Base-by-base conservation (phyloP, 495 filamentous ascomycete genomes). In the Annulohypoxylon moriforme region DNA sequence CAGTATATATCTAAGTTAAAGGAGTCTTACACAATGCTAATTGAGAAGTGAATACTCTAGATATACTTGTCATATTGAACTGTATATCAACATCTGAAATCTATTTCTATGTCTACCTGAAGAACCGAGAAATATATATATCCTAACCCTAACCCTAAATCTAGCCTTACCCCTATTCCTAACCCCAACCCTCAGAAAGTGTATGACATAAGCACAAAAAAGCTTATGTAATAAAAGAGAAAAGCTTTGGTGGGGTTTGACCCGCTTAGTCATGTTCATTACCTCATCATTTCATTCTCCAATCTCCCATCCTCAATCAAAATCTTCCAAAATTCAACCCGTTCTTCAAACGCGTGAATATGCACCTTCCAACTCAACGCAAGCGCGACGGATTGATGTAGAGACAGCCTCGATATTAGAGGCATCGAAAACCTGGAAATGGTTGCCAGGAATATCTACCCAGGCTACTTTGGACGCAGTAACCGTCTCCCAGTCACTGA, bases 381-480 rank as follows among this genome's bases (percentile, higher is more conserved):
- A 55, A 16, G 50, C 50, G 29, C 29, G 27, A 7, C 50, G 50
- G 18, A 55, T 34, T 14, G 50, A 55, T 3, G 50, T 34, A 8
- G 50, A 55, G 1, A 34, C 29, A 3, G 29, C 27, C 7, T 55
- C 50, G 14, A 55, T 55, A 55, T 55, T 55, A 10, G n/a, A 27
- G n/a, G 50, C 7, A 22, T 55, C 50, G 10, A 55, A 55, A 6
- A 55, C 50, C 50, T 55, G 50, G 29, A 55, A 55, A 55, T 55
- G 50, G 16, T 55, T 20, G 10, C 50, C 50, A 20, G 50, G 50
- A 13, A 55, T 55, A 11, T 55, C 50, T 7, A 55, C 50, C 50
- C 50, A 55, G 9, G n/a, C 50, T 9, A 34, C 10, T 11, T 55
- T 55, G 1, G 50, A 33, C 20, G 27, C 50, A 6, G 50, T 55